Percentiles rank a stretch among this genome's conserved stretches.
Conservation (phyloP, 768 basidiomycete genomes). For the Rhizopogon rudus region DNA sequence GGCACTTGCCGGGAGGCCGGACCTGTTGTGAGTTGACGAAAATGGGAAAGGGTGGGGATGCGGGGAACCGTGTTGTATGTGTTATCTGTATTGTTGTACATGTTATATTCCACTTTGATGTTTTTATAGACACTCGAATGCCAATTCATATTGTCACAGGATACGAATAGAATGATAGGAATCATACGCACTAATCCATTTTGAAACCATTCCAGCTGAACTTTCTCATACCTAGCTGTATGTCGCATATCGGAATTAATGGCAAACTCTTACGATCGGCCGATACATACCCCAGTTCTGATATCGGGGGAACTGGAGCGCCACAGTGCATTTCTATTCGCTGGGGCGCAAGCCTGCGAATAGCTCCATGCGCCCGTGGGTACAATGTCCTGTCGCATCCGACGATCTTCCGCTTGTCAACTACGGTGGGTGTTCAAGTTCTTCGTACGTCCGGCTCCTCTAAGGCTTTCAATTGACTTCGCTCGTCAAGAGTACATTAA, state of each 20-base stretch:
- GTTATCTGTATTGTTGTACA: not conserved
- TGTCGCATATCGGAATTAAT: too few relatives aligned
- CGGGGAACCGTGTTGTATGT: not conserved
- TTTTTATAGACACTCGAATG: not conserved
- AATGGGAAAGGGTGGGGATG: constrained; percentile 14
- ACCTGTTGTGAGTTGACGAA: constrained; percentile 34
- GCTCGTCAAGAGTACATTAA: not conserved
- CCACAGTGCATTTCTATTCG: not conserved
- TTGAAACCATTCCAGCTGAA: too few relatives aligned
- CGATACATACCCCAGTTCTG: too few relatives aligned
- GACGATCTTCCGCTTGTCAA: not conserved
- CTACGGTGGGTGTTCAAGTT: not conserved
- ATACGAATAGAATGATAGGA: not conserved
- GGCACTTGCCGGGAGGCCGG: constrained; percentile 60
- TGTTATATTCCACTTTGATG: not conserved
- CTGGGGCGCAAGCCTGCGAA: not conserved
- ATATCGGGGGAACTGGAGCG: not conserved
- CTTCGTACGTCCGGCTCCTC: not conserved
- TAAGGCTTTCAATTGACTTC: not conserved
- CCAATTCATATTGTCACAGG: not conserved
- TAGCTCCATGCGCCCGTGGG: not conserved
- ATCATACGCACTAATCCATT: too few relatives aligned
- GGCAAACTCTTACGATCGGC: too few relatives aligned
- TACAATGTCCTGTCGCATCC: not conserved
- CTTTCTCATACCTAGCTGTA: too few relatives aligned